Evolutionary conservation across 2,329 filamentous ascomycete species (phyloP).

Genomic region (Dactylellina parvicollis): DNA sequence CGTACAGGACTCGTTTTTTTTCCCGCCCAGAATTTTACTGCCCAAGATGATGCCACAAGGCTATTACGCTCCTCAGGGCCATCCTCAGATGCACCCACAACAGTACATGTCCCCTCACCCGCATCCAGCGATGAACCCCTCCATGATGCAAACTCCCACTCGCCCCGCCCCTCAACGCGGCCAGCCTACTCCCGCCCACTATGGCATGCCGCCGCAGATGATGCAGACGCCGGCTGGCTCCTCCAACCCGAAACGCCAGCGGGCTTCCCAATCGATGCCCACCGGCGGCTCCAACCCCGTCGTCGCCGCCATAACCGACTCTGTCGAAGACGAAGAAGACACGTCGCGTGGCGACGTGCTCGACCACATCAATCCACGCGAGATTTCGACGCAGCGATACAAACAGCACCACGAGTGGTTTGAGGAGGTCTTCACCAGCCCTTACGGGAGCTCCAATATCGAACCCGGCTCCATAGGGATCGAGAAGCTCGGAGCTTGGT

Average conservation of each 20-base stretch:
- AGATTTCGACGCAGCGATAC: slow-evolving; percentile 87
- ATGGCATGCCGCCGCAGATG: slow-evolving; percentile 45
- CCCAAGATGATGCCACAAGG: slow-evolving; percentile 47
- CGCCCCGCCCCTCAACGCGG: slow-evolving; percentile 30
- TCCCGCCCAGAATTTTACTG: background rate
- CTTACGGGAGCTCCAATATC: slow-evolving; percentile 85
- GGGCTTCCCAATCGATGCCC: slow-evolving; percentile 39
- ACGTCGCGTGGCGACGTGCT: slow-evolving; percentile 86
- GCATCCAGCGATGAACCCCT: slow-evolving; percentile 28
- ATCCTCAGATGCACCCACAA: slow-evolving; percentile 34
- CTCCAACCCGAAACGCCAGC: slow-evolving; percentile 39
- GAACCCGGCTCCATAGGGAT: slow-evolving; percentile 69
- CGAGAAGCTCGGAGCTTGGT: slow-evolving; percentile 36
- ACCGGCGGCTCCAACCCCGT: slow-evolving; percentile 25
- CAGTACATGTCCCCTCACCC: slow-evolving; percentile 50
- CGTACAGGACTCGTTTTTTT: slow-evolving; percentile 18
- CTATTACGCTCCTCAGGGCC: slow-evolving; percentile 16
- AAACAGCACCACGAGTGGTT: slow-evolving; percentile 98
- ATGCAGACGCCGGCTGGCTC: slow-evolving; percentile 32
- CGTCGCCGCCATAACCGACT: slow-evolving; percentile 30
- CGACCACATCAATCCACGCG: slow-evolving; percentile 86
- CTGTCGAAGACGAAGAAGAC: slow-evolving; percentile 88
- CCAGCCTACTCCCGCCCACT: slow-evolving; percentile 40
- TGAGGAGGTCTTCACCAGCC: slow-evolving; percentile 93
- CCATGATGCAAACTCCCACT: slow-evolving; percentile 44